phyloP scores from a whole-genome alignment of 495 filamentous ascomycete genomes.

The Amorphotheca resinae region DNA sequence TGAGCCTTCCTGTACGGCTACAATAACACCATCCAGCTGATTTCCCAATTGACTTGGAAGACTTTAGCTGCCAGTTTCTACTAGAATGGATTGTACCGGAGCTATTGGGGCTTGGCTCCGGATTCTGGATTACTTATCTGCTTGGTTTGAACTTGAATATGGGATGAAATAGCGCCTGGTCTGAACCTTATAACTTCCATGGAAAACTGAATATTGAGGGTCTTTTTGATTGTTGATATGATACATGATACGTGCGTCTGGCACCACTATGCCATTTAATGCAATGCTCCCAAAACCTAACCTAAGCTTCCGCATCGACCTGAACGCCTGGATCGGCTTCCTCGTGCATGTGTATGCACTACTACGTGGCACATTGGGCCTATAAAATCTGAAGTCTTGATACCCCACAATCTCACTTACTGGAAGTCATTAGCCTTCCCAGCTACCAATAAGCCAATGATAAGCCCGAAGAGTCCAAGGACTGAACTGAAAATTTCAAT shows the following conservation, averaged over 20 bases:
- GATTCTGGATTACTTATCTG: too few relatives aligned
- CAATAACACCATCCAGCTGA: too few relatives aligned
- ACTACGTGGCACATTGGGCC: too few relatives aligned
- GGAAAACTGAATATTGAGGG: background rate
- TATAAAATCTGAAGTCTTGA: background rate
- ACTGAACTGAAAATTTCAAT: conserved; percentile 99
- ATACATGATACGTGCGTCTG: conserved; percentile 7
- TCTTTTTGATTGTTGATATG: conserved; percentile 1
- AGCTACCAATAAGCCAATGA: conserved; percentile 80
- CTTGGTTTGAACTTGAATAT: too few relatives aligned
- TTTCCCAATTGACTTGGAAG: too few relatives aligned
- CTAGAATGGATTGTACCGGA: too few relatives aligned
- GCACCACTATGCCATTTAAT: conserved; percentile 4
- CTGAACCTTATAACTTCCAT: too few relatives aligned
- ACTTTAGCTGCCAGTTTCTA: too few relatives aligned
- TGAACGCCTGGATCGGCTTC: conserved; percentile 13
- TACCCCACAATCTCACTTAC: too few relatives aligned
- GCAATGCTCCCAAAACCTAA: conserved; percentile 1
- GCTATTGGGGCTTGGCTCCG: too few relatives aligned
- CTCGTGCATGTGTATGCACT: conserved; percentile 12
- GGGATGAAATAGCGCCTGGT: too few relatives aligned
- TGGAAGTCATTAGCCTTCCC: conserved; percentile 66
- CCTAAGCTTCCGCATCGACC: conserved; percentile 14
- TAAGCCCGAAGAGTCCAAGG: conserved; percentile 92
- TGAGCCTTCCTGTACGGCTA: too few relatives aligned